Evolutionary conservation across 2,329 filamentous ascomycete species (phyloP).

Genomic region (Clonostachys byssicola): DNA sequence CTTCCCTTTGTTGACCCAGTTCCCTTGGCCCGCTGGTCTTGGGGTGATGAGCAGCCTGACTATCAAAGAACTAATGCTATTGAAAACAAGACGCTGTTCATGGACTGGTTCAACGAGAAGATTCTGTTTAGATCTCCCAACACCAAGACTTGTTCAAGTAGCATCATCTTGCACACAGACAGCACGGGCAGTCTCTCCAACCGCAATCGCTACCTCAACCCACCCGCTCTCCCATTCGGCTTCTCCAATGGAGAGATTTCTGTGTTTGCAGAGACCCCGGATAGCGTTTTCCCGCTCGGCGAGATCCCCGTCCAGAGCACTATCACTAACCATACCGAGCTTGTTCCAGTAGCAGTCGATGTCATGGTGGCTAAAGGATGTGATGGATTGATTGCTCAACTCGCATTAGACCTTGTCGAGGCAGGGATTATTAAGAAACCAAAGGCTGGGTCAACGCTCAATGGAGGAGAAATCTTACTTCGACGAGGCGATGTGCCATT

Average conservation of each 20-base stretch:
- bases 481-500: too few relatives aligned
- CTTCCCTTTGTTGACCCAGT: slow-evolving; percentile 28
- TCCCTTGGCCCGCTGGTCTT: slow-evolving; percentile 26
- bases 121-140: slow-evolving; percentile 21
- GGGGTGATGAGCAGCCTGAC: slow-evolving; percentile 21
- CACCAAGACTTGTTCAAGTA: too few relatives aligned
- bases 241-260: too few relatives aligned
- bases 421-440: slow-evolving; percentile 43
- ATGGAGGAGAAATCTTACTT: too few relatives aligned
- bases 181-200: too few relatives aligned
- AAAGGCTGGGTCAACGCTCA: slow-evolving; percentile 18
- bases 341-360: slow-evolving; percentile 52
- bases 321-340: slow-evolving; percentile 35
- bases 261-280: slow-evolving; percentile 10
- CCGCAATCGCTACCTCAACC: too few relatives aligned
- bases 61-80: slow-evolving; percentile 28
- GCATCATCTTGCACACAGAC: too few relatives aligned
- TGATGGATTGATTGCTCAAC: slow-evolving; percentile 50
- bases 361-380: slow-evolving; percentile 56
- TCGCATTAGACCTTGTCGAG: slow-evolving; percentile 43
- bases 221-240: too few relatives aligned
- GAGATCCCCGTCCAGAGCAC: slow-evolving; percentile 24
- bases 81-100: slow-evolving; percentile 43
- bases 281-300: slow-evolving; percentile 35
- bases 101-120: slow-evolving; percentile 37